Percentiles rank a stretch among this genome's conserved stretches.
Conservation (phyloP, 805 yeast genomes). For the Blastobotrys mokoenaii region DNA sequence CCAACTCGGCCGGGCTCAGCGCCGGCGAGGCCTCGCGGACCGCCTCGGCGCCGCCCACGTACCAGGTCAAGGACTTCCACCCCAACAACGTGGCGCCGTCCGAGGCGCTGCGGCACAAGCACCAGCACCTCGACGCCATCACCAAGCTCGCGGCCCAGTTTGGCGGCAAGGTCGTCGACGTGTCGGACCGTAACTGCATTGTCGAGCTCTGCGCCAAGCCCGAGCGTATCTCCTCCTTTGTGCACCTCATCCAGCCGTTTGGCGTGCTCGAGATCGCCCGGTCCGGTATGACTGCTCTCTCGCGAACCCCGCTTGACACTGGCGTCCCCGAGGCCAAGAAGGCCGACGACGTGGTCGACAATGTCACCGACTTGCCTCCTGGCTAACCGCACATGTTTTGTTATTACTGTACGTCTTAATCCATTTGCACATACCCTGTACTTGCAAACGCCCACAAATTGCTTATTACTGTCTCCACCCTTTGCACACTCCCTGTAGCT, state of each 20-base stretch:
- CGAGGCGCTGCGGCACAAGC: constrained; percentile 91
- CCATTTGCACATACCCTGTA: too few species aligned
- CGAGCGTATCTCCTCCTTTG: constrained; percentile 74
- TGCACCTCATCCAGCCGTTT: constrained; percentile 86
- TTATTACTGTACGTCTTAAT: too few species aligned
- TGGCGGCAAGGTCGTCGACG: constrained; percentile 89
- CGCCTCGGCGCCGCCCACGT: constrained; percentile 20
- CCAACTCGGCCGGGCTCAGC: neutral
- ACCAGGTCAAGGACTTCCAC: constrained; percentile 46
- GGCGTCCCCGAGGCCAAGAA: constrained; percentile 41
- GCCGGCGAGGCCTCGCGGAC: constrained; percentile 2
- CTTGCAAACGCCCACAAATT: too few species aligned
- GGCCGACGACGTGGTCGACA: constrained; percentile 68
- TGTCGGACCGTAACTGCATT: constrained; percentile 86
- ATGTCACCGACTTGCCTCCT: constrained; percentile 77
- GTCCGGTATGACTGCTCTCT: constrained; percentile 97
- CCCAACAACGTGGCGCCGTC: constrained; percentile 85
- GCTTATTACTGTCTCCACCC: too few species aligned
- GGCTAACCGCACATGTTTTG: constrained; percentile 59
- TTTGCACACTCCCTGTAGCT: too few species aligned
- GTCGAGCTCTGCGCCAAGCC: constrained; percentile 95
- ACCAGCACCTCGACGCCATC: constrained; percentile 78
- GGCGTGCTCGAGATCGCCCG: constrained; percentile 95
- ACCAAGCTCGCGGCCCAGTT: constrained; percentile 73
- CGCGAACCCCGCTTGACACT: constrained; percentile 81